Evolutionary conservation across 2,329 filamentous ascomycete genomes (phyloP), one percentile per base, ranked within the genome.

Genomic region (Aplosporella prunicola): DNA sequence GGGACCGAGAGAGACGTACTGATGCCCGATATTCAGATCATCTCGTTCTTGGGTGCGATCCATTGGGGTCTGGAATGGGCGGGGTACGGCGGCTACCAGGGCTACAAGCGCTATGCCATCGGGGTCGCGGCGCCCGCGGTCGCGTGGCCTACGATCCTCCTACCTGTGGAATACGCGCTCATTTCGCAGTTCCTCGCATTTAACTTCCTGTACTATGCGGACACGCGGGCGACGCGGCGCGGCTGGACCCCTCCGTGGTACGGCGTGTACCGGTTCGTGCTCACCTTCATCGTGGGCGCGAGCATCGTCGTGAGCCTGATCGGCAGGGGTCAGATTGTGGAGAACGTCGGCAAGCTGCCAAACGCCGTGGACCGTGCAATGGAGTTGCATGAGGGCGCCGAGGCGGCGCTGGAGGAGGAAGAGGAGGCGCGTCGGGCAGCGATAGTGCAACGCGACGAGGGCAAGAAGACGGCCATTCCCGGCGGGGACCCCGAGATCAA

Each of bases 1-100:
- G n/a, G 20, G 26, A 15, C 8, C 25, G 34, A 37, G 35, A 24
- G 9, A 8, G 14, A 8, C 8, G 22, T 15, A 17, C 26, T 33
- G 13, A 31, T 32, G 32, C 16, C 32, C 32, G 13, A 25, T 5
- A 18, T 45, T n/a, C n/a, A 82, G 78, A 91, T 94, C 51, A 82
- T 94, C 50, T 93, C 87, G 18, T 95, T 94, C 69, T 74, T 95
- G 2, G 89, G 89, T 29, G 88, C 88, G 22, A 79, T 94, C 51
- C 89, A 95, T 62, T 95, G 89, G 82, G 88, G 88, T 39, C 70
- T 94, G 13, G 87, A 94, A 62, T 93, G 80, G 58, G 82, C 82
- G 34, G 66, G 80, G 63, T 79, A 70, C 58, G 64, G 79, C 60
- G 61, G 74, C 53, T 51, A 72, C 44, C 79, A 82, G 40, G 82